These are phyloP conservation scores for Xylaria flabelliformis DNA, from an alignment of 495 filamentous ascomycete genomes.

Conservation along the genomic window DNA sequence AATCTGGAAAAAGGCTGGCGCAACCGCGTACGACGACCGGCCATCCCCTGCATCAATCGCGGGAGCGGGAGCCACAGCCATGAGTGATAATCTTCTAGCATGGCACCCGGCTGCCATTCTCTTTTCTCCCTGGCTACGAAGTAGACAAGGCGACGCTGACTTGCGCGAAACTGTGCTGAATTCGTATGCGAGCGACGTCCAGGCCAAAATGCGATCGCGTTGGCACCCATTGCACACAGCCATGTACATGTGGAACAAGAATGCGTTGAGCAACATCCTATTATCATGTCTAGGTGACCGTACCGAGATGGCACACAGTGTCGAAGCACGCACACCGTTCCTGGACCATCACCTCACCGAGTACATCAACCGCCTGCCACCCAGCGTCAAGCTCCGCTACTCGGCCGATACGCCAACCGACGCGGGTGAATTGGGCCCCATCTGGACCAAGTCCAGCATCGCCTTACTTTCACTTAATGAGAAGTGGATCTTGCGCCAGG, in stretches of 20 bases:
- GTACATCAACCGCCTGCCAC: conserved; percentile 55
- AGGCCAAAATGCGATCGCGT: conserved; percentile 41
- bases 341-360: conserved; percentile 59
- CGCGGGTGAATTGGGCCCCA: not conserved
- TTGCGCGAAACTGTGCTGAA: conserved; percentile 10
- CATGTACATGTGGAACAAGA: conserved; percentile 51
- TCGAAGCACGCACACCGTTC: conserved; percentile 58
- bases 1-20: not conserved
- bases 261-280: conserved; percentile 49
- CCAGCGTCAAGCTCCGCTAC: conserved; percentile 54
- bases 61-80: not conserved
- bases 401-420: not conserved
- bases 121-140: not conserved
- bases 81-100: not conserved
- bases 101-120: not conserved
- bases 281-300: conserved; percentile 57
- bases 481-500: conserved; percentile 60
- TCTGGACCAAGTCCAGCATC: not conserved
- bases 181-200: conserved; percentile 20
- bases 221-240: conserved; percentile 61
- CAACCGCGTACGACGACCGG: not conserved
- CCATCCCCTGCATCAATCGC: not conserved
- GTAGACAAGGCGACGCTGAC: not conserved
- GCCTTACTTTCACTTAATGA: conserved; percentile 31
- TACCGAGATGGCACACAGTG: conserved; percentile 57